A percentile compares a stretch with the other conserved stretches of the same genome.
Conservation (phyloP, 2,329 filamentous ascomycete species). For the Fusarium sp. region DNA sequence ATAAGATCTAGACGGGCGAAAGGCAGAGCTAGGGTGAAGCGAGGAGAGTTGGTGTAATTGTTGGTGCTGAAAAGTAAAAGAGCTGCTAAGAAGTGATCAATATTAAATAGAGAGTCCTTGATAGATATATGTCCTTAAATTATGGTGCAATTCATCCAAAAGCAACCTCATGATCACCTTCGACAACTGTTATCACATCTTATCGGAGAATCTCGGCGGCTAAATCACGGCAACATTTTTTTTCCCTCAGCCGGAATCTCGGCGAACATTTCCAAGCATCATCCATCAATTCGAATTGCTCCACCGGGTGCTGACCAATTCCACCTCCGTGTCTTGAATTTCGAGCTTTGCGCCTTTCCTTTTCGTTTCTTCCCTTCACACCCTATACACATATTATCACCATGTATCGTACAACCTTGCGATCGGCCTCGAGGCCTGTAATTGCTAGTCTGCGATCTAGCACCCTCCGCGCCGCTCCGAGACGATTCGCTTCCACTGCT, state of each 20-base stretch:
- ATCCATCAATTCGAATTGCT: conserved; percentile 21
- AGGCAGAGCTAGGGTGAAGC: not conserved
- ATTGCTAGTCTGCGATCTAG: conserved; percentile 56
- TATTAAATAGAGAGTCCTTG: not conserved
- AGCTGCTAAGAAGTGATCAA: not conserved
- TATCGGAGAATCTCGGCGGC: conserved; percentile 31
- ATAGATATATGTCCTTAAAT: not conserved
- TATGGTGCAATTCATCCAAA: not conserved
- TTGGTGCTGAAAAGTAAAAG: not conserved
- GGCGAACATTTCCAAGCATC: conserved; percentile 33
- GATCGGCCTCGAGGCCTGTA: conserved; percentile 60
- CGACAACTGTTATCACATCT: not conserved
- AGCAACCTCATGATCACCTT: not conserved
- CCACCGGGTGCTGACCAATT: conserved; percentile 41
- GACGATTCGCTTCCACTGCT: conserved; percentile 66
- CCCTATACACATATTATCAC: conserved; percentile 1
- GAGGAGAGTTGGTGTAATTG: not conserved
- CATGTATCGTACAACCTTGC: conserved; percentile 67
- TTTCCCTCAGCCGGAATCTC: conserved; percentile 29
- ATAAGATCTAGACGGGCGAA: conserved; percentile 17
- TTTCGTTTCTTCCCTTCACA: not conserved
- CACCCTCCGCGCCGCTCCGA: conserved; percentile 53
- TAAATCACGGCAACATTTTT: conserved; percentile 35
- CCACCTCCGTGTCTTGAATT: conserved; percentile 22
- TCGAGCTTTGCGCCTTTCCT: conserved; percentile 1